phyloP scores from a whole-genome alignment of 371 early-diverging fungal species.

The Syncephalastrum monosporum region DNA sequence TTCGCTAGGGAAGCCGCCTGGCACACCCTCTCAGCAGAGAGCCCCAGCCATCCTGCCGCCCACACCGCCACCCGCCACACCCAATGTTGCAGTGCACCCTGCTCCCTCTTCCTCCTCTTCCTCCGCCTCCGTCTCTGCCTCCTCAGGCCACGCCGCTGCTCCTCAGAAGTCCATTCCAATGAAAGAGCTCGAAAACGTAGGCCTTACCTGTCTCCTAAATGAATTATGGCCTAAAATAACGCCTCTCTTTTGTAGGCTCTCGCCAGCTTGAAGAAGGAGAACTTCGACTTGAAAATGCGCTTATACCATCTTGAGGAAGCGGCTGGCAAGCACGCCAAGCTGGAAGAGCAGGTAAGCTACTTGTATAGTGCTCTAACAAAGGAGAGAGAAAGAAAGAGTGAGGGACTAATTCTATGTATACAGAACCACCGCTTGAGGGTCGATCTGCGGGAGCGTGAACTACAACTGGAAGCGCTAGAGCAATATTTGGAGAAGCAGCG shows the following conservation, averaged over 20 bases:
- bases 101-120: too few relatives aligned
- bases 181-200: slow-evolving; percentile 7
- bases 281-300: slow-evolving; percentile 44
- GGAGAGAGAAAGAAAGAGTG: too few relatives aligned
- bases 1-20: too few relatives aligned
- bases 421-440: slow-evolving; percentile 15
- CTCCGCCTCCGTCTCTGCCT: too few relatives aligned
- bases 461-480: slow-evolving; percentile 8
- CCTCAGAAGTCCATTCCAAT: not conserved
- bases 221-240: too few relatives aligned
- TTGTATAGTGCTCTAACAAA: not conserved
- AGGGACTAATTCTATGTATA: not conserved
- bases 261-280: slow-evolving; percentile 45
- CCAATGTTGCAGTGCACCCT: too few relatives aligned
- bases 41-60: too few relatives aligned
- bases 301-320: slow-evolving; percentile 33
- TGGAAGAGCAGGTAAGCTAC: not conserved
- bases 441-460: slow-evolving; percentile 14
- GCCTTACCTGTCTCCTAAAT: not conserved
- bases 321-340: not conserved
- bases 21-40: too few relatives aligned
- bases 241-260: slow-evolving; percentile 28
- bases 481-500: slow-evolving; percentile 1
- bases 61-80: too few relatives aligned
- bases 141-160: too few relatives aligned